phyloP scores from a whole-genome alignment of 306 rosid genomes.

The Benincasa hispida region DNA sequence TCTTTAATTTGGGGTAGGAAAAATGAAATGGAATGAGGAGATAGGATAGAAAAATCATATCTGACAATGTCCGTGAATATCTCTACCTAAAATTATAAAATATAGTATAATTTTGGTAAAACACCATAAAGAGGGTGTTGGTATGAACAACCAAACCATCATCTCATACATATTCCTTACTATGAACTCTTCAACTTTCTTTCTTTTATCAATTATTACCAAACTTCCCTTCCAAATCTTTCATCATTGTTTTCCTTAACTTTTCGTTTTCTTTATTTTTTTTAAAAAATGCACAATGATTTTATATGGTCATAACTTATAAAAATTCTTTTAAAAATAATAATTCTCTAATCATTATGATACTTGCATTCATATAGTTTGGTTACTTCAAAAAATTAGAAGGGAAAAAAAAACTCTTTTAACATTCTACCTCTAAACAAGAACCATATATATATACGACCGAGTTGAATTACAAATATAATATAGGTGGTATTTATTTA shows the following conservation, averaged over 20 bases:
- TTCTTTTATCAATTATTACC: background rate
- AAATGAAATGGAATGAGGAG: too few species aligned
- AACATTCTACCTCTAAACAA: too few species aligned
- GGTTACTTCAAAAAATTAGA: too few species aligned
- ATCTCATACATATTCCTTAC: background rate
- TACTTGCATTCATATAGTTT: too few species aligned
- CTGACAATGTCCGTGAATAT: background rate
- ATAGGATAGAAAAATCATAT: too few species aligned
- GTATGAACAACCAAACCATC: background rate
- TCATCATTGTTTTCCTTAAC: background rate
- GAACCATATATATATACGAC: too few species aligned
- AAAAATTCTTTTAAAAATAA: background rate
- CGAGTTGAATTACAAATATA: too few species aligned
- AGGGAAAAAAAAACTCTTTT: too few species aligned
- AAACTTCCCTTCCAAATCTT: background rate
- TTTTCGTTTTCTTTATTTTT: background rate
- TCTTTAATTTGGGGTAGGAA: too few species aligned
- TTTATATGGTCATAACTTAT: background rate
- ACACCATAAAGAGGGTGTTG: background rate
- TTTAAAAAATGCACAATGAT: background rate
- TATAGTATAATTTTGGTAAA: background rate
- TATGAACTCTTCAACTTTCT: background rate
- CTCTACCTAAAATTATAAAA: background rate
- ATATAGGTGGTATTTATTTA: too few species aligned
- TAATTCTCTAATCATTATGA: background rate